These are phyloP conservation scores for Aspergillus neotritici DNA, from an alignment of 2,329 filamentous ascomycete genomes.

Conservation along the genomic window DNA sequence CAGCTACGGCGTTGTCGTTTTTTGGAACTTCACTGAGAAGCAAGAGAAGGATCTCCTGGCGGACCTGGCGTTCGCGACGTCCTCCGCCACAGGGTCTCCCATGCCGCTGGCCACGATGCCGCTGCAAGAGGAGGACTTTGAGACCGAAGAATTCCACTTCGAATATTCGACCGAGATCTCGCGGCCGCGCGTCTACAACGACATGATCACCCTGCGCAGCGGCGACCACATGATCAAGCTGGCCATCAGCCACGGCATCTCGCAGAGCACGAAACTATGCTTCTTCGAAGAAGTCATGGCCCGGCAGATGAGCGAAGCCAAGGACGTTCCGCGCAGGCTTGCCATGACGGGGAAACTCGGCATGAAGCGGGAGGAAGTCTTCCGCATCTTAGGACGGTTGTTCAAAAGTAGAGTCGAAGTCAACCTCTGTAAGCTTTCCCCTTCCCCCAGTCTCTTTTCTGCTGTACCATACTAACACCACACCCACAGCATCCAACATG, in stretches of 20 bases:
- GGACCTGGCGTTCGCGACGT: slow-evolving; percentile 76
- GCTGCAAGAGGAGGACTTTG: slow-evolving; percentile 81
- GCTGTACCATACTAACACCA: slow-evolving; percentile 12
- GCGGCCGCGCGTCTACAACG: slow-evolving; percentile 89
- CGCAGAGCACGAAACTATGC: slow-evolving; percentile 91
- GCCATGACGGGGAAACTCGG: slow-evolving; percentile 85
- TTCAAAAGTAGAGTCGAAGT: slow-evolving; percentile 96
- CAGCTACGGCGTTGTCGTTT: slow-evolving; percentile 93
- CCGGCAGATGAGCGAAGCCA: slow-evolving; percentile 85
- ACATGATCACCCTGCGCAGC: slow-evolving; percentile 95
- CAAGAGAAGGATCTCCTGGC: slow-evolving; percentile 96
- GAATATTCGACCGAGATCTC: slow-evolving; percentile 86
- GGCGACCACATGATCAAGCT: slow-evolving; percentile 99
- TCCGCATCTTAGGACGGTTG: slow-evolving; percentile 80
- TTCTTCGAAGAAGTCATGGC: slow-evolving; percentile 97
- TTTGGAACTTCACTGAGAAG: slow-evolving; percentile 96
- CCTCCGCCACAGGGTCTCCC: slow-evolving; percentile 34
- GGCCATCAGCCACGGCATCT: slow-evolving; percentile 94
- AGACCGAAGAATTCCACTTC: slow-evolving; percentile 98
- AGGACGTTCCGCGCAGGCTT: slow-evolving; percentile 82
- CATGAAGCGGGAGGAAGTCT: slow-evolving; percentile 86
- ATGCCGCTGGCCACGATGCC: slow-evolving; percentile 70
- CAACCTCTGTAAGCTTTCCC: slow-evolving; percentile 74
- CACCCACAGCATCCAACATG: slow-evolving; percentile 72
- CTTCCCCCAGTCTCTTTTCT: background rate